A percentile compares a stretch with the other conserved stretches of the same genome.
Evolutionary conservation across 768 basidiomycete species (phyloP).

Genomic region (Tephrocybe sp.): DNA sequence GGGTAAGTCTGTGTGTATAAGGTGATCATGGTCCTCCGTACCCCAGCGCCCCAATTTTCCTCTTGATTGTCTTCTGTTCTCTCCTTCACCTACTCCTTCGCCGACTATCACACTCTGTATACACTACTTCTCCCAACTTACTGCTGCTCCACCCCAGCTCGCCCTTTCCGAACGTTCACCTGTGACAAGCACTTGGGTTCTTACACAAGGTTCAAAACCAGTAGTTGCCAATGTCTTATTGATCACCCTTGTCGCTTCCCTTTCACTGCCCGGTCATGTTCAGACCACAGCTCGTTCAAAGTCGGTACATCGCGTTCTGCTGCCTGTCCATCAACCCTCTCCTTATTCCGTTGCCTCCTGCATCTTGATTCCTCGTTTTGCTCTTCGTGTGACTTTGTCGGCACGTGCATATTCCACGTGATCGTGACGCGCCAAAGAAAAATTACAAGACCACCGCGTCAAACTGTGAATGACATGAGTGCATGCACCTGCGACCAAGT

Average conservation of each 20-base stretch:
- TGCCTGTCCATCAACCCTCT: slow-evolving; percentile 15
- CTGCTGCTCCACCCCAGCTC: slow-evolving; percentile 1
- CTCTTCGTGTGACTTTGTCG: slow-evolving; percentile 16
- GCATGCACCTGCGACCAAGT: background rate
- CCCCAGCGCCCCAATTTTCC: slow-evolving; percentile 11
- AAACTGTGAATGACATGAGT: background rate
- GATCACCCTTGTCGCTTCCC: background rate
- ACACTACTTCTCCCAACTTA: background rate
- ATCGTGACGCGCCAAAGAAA: slow-evolving; percentile 20
- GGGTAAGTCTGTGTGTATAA: slow-evolving; percentile 45
- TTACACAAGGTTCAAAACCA: slow-evolving; percentile 12
- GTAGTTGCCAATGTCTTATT: slow-evolving; percentile 5
- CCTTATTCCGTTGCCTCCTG: slow-evolving; percentile 12
- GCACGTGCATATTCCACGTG: slow-evolving; percentile 25
- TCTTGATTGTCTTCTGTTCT: slow-evolving; percentile 21
- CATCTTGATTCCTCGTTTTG: slow-evolving; percentile 15
- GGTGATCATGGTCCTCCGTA: slow-evolving; percentile 15
- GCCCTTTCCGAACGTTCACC: slow-evolving; percentile 15
- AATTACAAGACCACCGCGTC: background rate
- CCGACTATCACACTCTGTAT: background rate
- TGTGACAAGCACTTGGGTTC: slow-evolving; percentile 13
- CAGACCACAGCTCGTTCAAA: background rate
- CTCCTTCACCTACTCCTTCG: slow-evolving; percentile 1
- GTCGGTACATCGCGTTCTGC: background rate
- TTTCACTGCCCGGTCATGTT: background rate